Conservation (phyloP, 2,329 filamentous ascomycete species). For the Raffaelea ambrosiae region DNA sequence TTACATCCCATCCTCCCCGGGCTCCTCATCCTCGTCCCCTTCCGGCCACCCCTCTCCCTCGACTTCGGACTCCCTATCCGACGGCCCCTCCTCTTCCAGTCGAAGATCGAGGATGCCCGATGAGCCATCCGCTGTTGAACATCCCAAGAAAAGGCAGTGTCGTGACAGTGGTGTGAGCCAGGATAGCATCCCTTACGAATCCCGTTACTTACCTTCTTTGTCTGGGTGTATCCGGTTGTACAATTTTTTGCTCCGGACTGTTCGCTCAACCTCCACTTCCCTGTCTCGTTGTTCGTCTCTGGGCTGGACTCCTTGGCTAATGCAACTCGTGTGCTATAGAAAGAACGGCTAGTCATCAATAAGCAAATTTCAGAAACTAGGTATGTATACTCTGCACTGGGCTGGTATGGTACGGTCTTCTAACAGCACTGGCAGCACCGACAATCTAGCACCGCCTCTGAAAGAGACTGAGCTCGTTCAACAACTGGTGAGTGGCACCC, state of each 20-base stretch:
- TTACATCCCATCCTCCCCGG: no score
- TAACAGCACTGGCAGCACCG: no score
- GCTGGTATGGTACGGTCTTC: neutral
- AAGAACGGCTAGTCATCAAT: conserved; percentile 51
- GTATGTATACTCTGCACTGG: conserved; percentile 14
- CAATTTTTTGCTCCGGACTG: conserved; percentile 6
- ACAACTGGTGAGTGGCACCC: conserved; percentile 47
- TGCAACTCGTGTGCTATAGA: conserved; percentile 33
- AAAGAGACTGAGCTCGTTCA: conserved; percentile 75
- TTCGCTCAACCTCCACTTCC: conserved; percentile 11
- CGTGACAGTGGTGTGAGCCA: no score
- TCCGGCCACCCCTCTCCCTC: neutral
- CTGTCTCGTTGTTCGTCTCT: neutral
- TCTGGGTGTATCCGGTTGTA: neutral
- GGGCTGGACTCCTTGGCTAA: no score
- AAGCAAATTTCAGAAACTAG: conserved; percentile 48
- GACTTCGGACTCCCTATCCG: no score
- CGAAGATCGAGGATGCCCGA: no score
- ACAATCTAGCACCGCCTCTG: conserved; percentile 51
- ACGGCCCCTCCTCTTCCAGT: no score
- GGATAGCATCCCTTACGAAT: neutral
- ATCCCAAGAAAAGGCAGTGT: no score
- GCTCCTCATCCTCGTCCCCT: no score
- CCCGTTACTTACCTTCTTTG: neutral
- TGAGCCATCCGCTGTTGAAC: no score